These are phyloP conservation scores for Diplogelasinospora grovesii DNA, from an alignment of 495 filamentous ascomycete species.

Conservation along the genomic window DNA sequence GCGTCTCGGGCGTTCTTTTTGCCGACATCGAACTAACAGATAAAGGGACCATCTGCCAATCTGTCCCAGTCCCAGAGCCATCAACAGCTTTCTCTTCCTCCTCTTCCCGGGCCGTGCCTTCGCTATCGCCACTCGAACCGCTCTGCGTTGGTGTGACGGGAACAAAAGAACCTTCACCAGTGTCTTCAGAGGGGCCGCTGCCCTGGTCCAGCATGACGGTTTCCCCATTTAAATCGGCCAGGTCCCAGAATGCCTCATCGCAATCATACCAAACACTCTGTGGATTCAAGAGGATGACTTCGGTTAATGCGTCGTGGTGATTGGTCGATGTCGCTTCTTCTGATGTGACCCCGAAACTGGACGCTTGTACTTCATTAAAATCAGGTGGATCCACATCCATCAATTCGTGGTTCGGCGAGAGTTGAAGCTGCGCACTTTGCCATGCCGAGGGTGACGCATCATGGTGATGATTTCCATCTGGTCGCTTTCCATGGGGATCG, in stretches of 20 bases:
- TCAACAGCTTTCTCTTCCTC: conserved; percentile 2
- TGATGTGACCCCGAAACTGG: no score
- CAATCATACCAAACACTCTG: conserved; percentile 19
- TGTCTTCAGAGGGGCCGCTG: conserved; percentile 4
- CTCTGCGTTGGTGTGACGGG: conserved; percentile 8
- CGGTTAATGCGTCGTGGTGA: not conserved
- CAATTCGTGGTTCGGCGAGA: not conserved
- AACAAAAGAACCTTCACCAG: conserved; percentile 9
- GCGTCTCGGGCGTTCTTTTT: conserved; percentile 7
- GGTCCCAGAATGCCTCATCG: conserved; percentile 9
- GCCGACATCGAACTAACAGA: conserved; percentile 9
- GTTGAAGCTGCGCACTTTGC: conserved; percentile 1
- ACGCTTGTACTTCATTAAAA: conserved; percentile 2
- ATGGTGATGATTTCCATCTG: not conserved
- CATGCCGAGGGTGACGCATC: not conserved
- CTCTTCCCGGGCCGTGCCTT: conserved; percentile 4
- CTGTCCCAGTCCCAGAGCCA: conserved; percentile 9
- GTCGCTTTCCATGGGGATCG: no score
- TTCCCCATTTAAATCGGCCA: not conserved
- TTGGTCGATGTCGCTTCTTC: no score
- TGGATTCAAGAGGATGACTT: conserved; percentile 21
- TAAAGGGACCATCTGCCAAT: conserved; percentile 18
- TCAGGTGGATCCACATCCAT: conserved; percentile 6
- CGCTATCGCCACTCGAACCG: conserved; percentile 7
- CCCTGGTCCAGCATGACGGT: not conserved